Percentiles rank a stretch among this genome's conserved stretches.
Conservation (phyloP, 306 rosid species). For the Canavalia ensiformis region DNA sequence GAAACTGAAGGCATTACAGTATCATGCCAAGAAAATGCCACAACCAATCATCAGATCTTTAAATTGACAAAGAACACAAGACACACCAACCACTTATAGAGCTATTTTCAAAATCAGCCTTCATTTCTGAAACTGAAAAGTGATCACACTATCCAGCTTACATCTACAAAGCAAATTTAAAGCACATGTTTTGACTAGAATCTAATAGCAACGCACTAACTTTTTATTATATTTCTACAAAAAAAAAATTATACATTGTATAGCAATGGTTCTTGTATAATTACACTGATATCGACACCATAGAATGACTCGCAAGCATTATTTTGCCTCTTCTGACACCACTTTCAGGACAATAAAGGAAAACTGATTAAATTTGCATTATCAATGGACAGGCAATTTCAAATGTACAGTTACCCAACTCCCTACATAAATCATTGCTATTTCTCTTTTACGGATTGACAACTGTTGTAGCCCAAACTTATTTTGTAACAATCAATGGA, state of each 20-base stretch:
- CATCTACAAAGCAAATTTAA: slow-evolving; percentile 1
- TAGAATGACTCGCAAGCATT: background rate
- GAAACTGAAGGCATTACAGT: background rate
- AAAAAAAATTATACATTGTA: background rate
- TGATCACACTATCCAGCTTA: slow-evolving; percentile 16
- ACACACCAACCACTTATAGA: background rate
- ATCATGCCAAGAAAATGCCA: slow-evolving; percentile 24
- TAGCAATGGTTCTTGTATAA: background rate
- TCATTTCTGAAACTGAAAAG: background rate
- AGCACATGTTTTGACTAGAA: background rate
- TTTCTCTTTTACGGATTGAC: background rate
- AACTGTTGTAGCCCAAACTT: background rate
- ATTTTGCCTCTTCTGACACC: background rate
- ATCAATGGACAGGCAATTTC: slow-evolving; percentile 5
- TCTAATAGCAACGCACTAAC: slow-evolving; percentile 5
- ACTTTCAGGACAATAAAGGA: slow-evolving; percentile 9
- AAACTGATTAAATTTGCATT: background rate
- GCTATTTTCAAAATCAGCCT: slow-evolving; percentile 11
- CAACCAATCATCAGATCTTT: slow-evolving; percentile 13
- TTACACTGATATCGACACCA: slow-evolving; percentile 7
- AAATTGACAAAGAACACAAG: background rate
- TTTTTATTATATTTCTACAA: background rate
- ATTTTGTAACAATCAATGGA: background rate
- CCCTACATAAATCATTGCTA: background rate
- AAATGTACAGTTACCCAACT: background rate